Base-by-base conservation (phyloP, 2,329 filamentous ascomycete species). In the Helotiales sp. region DNA sequence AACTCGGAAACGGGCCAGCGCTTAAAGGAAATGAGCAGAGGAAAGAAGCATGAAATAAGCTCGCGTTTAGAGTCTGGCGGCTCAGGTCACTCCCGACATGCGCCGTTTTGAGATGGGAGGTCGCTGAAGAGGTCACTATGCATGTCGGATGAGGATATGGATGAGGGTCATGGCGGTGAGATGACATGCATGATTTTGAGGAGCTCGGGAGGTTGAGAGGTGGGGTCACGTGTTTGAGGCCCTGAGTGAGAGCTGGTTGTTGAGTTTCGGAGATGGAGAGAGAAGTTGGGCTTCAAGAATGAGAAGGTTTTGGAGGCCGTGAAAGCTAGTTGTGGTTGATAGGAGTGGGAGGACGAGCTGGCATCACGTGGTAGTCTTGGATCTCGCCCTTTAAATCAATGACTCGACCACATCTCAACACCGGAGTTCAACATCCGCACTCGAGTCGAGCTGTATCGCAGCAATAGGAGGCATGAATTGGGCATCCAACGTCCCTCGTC, bases 151-250 rank as follows among this genome's bases (percentile, higher is more conserved):
- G n/a, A n/a, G n/a, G n/a, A n/a, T n/a, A 44, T 24, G 19, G 31
- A 15, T 5, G 31, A 34, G 31, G n/a, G 10, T 10, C n/a, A 10
- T 10, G 40, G 25, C 38, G 38, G 24, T 42, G 38, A 42, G 38
- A 44, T 44, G 40, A 44, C 19, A 10, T 44, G 40, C 40, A 44
- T 44, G 40, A 42, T 9, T 22, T 40, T 40, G 5, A 10, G 36
- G n/a, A n/a, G n/a, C n/a, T 40, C n/a, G n/a, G 17, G 17, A 10
- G 36, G 22, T 15, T 6, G 12, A 44, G 13, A 49, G 42, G 6
- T 6, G 22, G 19, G 52, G 52, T 54, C 52, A 54, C 52, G 52
- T 54, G 52, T 54, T 54, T 54, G 42, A 38, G 19, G 38, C 44
- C 42, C 9, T 25, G 17, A 17, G n/a, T 25, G 30, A 19, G 30